Conservation (phyloP, 2,329 filamentous ascomycete genomes). For the Fusarium denticulatum region DNA sequence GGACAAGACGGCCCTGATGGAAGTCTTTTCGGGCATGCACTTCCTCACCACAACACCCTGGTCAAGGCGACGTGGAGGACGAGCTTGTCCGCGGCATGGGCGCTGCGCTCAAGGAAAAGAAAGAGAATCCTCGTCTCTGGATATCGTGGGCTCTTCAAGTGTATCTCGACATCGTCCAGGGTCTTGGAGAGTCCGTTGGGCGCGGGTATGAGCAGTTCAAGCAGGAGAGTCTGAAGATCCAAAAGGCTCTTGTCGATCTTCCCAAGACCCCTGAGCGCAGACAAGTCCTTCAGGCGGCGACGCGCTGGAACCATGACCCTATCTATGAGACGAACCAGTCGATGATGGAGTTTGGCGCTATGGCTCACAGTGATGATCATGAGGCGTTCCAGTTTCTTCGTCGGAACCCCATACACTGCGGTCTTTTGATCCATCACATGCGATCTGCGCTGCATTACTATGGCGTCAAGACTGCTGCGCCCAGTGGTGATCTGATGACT, state of each 20-base stretch:
- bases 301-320: conserved; percentile 25
- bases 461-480: conserved; percentile 21
- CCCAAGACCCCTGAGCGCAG: background rate
- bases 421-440: conserved; percentile 33
- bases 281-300: conserved; percentile 3
- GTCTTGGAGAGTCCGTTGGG: background rate
- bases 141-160: conserved; percentile 26
- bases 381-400: conserved; percentile 28
- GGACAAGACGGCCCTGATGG: conserved; percentile 22
- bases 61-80: conserved; percentile 21
- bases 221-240: conserved; percentile 26
- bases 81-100: conserved; percentile 29
- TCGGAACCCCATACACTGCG: conserved; percentile 35
- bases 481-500: conserved; percentile 26
- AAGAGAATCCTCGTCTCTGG: conserved; percentile 12
- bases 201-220: conserved; percentile 1
- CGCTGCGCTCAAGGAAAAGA: background rate
- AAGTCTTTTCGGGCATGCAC: conserved; percentile 19
- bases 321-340: background rate
- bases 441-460: conserved; percentile 18
- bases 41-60: conserved; percentile 7
- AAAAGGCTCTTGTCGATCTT: conserved; percentile 23
- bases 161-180: conserved; percentile 34
- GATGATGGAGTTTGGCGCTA: background rate
- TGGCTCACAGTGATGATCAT: background rate